Conservation (phyloP, 805 yeast species). For the Grigorovia yakushimaensis region DNA sequence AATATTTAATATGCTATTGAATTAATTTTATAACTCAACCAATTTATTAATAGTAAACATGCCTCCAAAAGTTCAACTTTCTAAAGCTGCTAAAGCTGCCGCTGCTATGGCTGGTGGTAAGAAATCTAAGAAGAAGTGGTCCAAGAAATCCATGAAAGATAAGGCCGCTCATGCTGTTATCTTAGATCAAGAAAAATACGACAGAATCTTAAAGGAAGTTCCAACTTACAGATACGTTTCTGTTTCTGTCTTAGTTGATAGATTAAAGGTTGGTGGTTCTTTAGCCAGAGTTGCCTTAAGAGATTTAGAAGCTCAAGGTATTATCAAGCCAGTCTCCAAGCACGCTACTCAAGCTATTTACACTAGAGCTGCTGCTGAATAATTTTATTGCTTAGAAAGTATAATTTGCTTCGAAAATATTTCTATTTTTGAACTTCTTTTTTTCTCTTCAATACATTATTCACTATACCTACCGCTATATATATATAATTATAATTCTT, state of each 20-base stretch:
- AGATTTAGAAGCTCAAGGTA: conserved; percentile 91
- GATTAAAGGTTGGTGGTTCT: conserved; percentile 99
- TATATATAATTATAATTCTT: too few species aligned
- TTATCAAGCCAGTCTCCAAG: conserved; percentile 85
- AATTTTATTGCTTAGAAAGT: conserved; percentile 21
- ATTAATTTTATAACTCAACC: not conserved
- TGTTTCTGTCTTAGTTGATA: conserved; percentile 96
- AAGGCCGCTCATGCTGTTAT: conserved; percentile 97
- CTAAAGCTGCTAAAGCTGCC: conserved; percentile 99
- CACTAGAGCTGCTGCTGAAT: conserved; percentile 72
- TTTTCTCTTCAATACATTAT: not conserved
- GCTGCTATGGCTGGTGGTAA: conserved; percentile 99
- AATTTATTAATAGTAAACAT: conserved; percentile 43
- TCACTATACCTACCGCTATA: not conserved
- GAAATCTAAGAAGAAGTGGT: conserved; percentile 99
- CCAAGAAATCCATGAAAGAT: conserved; percentile 99
- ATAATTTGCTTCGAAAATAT: too few species aligned
- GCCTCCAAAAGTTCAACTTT: conserved; percentile 99
- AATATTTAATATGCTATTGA: too few species aligned
- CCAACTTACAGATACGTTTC: conserved; percentile 98
- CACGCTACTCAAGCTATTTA: conserved; percentile 96
- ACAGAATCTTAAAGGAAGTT: conserved; percentile 98
- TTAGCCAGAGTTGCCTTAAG: conserved; percentile 95
- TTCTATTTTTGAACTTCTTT: not conserved
- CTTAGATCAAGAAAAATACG: conserved; percentile 97